Evolutionary conservation across 1,284 basidiomycete species (phyloP), one percentile per base, ranked within the genome.

Genomic region (Gyrodon tennesseensis): DNA sequence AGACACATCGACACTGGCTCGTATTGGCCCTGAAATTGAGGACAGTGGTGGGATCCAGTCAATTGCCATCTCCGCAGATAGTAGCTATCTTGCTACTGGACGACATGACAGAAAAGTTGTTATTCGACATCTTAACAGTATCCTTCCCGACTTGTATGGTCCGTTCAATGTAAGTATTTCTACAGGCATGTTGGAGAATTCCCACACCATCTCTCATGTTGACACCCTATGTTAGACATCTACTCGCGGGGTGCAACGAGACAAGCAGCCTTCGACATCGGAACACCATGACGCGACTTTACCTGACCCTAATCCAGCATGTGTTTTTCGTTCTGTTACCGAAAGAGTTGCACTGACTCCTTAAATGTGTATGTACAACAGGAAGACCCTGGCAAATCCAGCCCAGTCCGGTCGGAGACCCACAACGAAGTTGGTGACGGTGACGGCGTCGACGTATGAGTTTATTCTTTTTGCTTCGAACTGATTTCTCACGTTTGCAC

Each of bases 1-100:
- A 4, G 56, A 55, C 12, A 19, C 56, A 6, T 54, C 29, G 2
- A 57, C 56, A 1, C 40, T 52, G 2, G 2, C 29, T 12, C 27
- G 7, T 0, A 54, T 54, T 55, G 29, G 3, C 23, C 29, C 29
- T 57, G 23, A 4, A 0, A 5, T 57, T 3, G 12, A 54, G 46
- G 48, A 54, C 16, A 9, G 5, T 2, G 1, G 1, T 5, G 3
- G 0, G 0, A 19, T 54, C 18, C 12, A 0, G 4, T 54, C 46
- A 5, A 25, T 34, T 21, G 29, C 46, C 7, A 18, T 54, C 16
- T 57, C 46, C 3, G 1, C 44, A 6, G 7, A 57, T 19, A 19
- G 6, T 4, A 31, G 23, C 23, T 7, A 25, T 13, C 29, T 57
- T 18, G 56, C 18, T 0, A 55, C 11, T 25, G 56, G 56, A 25